Base-by-base conservation (phyloP, 2,329 filamentous ascomycete species). In the Beauveria bassiana region DNA sequence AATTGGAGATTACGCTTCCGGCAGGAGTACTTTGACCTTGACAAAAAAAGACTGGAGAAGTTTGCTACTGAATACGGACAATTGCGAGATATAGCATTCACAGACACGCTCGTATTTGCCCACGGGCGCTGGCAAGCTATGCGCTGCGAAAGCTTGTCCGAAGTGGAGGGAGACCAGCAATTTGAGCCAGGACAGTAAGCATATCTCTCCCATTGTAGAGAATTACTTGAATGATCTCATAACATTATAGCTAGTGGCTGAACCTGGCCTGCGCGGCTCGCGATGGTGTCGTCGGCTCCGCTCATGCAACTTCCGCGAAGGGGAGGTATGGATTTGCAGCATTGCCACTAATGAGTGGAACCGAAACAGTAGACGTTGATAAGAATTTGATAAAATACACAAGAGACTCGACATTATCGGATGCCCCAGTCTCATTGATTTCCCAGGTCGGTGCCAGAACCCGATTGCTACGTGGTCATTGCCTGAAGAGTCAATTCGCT, bases 251-350 rank as follows among this genome's bases (percentile, higher is more conserved):
- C 61, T 86, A 80, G 83, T 86, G 82, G 81, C 69, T 83, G 20
- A 81, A 83, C 59, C 72, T 84, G 38, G 77, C 80, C 42, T 84
- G 82, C 65, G 83, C 81, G 2, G 74, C 79, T 62, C 77, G 81
- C 31, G 83, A 86, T 65, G 82, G 83, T 22, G 80, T 85, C 20
- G 76, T 83, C 9, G 73, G 71, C 8, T 76, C 71, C 58, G 73
- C 75, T 14, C 65, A 70, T 3, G 79, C 83, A 64, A 75, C 65
- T 16, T 74, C 79, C 0, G 81, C 80, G 10, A 77, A 73, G 61
- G 78, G 78, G 7, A 71, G 71, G 43, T 81, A 81, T 63, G 76
- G 77, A 9, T 71, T 78, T 52, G 71, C 75, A 2, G 75, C 78
- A 1, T 69, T 85, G n/a, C 79, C 81, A 0, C 72, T 86, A 3